Evolutionary conservation across 306 rosid genomes (phyloP).

Genomic region (Begonia peltatifolia): DNA sequence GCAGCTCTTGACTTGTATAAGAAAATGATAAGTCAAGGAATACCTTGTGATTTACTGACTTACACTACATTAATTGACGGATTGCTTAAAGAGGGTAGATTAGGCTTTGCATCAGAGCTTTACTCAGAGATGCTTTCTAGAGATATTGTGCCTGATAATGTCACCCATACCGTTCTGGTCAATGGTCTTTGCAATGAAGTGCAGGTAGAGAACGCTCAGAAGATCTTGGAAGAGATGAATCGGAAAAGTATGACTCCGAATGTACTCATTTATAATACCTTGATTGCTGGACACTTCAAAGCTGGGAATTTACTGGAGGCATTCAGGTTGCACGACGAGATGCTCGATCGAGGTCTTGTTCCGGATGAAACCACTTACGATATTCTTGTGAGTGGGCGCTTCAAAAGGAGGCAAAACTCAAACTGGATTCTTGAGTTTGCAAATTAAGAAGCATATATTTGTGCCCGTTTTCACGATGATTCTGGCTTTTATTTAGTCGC

Average conservation of each 20-base stretch:
- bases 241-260: slow-evolving; percentile 26
- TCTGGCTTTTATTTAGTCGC: too few species aligned
- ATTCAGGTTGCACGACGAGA: slow-evolving; percentile 66
- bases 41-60: slow-evolving; percentile 42
- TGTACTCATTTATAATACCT: slow-evolving; percentile 45
- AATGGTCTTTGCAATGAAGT: slow-evolving; percentile 52
- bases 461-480: too few species aligned
- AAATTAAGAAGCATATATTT: background rate
- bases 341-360: slow-evolving; percentile 66
- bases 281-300: slow-evolving; percentile 57
- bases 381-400: slow-evolving; percentile 44
- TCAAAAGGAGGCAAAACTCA: slow-evolving; percentile 2
- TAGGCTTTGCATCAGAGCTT: slow-evolving; percentile 42
- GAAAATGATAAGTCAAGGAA: slow-evolving; percentile 43
- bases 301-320: slow-evolving; percentile 61
- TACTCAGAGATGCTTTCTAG: slow-evolving; percentile 65
- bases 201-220: slow-evolving; percentile 45
- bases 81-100: slow-evolving; percentile 34
- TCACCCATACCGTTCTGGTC: slow-evolving; percentile 28
- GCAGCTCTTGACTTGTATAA: slow-evolving; percentile 41
- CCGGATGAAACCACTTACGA: slow-evolving; percentile 50
- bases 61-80: slow-evolving; percentile 60
- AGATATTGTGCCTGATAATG: slow-evolving; percentile 50
- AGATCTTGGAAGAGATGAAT: slow-evolving; percentile 47
- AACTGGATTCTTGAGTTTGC: slow-evolving; percentile 5